phyloP scores from a whole-genome alignment of 2,329 filamentous ascomycete species.

The Ilyonectria robusta region DNA sequence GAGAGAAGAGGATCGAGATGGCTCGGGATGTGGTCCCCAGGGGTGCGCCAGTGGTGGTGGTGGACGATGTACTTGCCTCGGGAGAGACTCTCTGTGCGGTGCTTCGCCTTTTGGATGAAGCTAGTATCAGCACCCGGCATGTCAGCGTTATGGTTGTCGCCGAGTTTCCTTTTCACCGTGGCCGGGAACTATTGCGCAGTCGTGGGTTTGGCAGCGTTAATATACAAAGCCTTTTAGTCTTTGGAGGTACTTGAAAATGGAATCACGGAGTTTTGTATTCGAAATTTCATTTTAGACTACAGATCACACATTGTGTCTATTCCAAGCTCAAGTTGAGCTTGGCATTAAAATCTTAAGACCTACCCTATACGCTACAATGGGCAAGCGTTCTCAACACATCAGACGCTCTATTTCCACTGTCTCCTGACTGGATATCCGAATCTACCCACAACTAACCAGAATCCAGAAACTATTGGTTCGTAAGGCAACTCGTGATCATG shows the following conservation, averaged over 20 bases:
- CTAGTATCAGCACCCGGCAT: slow-evolving; percentile 57
- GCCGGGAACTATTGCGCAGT: slow-evolving; percentile 60
- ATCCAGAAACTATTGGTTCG: background rate
- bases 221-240: slow-evolving; percentile 68
- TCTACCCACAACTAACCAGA: background rate
- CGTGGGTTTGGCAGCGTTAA: slow-evolving; percentile 64
- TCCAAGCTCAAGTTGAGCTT: too few species aligned
- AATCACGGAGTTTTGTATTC: too few species aligned
- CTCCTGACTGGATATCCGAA: background rate
- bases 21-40: slow-evolving; percentile 56
- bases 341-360: too few species aligned
- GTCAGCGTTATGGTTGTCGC: slow-evolving; percentile 67
- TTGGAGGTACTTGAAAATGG: slow-evolving; percentile 40
- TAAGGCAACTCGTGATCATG: background rate
- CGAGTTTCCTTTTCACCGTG: slow-evolving; percentile 70
- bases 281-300: too few species aligned
- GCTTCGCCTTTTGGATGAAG: slow-evolving; percentile 61
- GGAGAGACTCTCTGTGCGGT: slow-evolving; percentile 69
- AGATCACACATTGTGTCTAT: too few species aligned
- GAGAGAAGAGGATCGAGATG: slow-evolving; percentile 64
- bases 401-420: background rate
- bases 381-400: background rate
- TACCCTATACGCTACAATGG: too few species aligned
- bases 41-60: slow-evolving; percentile 61
- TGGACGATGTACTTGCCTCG: slow-evolving; percentile 73